A percentile compares a stretch with the other conserved stretches of the same genome.
These are phyloP conservation scores for Ophiostoma ulmi DNA, from an alignment of 2,329 filamentous ascomycete genomes.

Conservation along the genomic window DNA sequence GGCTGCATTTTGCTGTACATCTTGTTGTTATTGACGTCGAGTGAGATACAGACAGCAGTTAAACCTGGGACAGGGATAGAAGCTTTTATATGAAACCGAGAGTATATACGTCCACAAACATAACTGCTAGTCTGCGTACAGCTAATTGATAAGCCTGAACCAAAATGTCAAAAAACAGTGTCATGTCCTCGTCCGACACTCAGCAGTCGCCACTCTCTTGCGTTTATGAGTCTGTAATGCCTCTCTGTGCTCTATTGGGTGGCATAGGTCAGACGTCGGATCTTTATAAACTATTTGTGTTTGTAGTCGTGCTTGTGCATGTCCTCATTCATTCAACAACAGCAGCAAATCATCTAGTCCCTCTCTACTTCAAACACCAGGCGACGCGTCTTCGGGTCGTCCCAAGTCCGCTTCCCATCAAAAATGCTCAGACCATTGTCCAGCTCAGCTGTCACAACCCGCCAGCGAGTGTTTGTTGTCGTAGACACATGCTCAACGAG, in stretches of 20 bases:
- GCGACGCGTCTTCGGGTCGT: slow-evolving; percentile 1
- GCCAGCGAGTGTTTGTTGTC: slow-evolving; percentile 29
- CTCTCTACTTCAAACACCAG: slow-evolving; percentile 1
- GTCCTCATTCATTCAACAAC: not conserved
- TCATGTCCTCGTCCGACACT: not conserved
- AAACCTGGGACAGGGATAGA: not conserved
- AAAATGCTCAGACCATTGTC: slow-evolving; percentile 28
- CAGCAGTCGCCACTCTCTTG: not conserved
- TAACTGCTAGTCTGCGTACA: not conserved
- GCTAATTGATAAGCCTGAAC: too few relatives aligned
- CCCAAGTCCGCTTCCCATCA: not conserved
- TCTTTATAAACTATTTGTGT: slow-evolving; percentile 6
- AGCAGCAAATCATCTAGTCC: not conserved
- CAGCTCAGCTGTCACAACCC: slow-evolving; percentile 26
- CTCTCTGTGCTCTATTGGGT: not conserved
- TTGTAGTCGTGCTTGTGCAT: not conserved
- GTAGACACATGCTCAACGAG: slow-evolving; percentile 26
- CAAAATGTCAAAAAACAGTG: not conserved
- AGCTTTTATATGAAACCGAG: not conserved
- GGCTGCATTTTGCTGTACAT: not conserved
- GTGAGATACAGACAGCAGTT: not conserved
- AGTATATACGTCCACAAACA: not conserved
- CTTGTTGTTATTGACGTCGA: too few relatives aligned
- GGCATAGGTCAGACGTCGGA: not conserved
- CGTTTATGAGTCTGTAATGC: not conserved